Evolutionary conservation across 345 rosid genomes (phyloP), one percentile per base, ranked within the genome.

Genomic region (Salix caprea): DNA sequence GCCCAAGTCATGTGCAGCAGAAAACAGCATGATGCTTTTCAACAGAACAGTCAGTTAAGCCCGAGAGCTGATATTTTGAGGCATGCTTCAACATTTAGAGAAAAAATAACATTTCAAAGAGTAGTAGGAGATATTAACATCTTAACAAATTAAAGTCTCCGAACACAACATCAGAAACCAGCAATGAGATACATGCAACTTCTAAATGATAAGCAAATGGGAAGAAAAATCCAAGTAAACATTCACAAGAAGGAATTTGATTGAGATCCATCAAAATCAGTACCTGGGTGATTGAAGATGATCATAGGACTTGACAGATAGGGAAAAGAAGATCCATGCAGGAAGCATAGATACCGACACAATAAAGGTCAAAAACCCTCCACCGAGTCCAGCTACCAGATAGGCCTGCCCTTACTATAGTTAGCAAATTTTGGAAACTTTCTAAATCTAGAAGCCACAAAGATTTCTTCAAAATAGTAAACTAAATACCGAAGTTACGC

Each of bases 321-420:
- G n/a, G 78, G 86, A 77, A 82, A 87, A 92, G 80, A 78, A 78
- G 75, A 90, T 87, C 99, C 99, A 91, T 19, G 94, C 90, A 74
- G 86, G 84, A 80, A 93, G 88, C 99, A 96, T 93, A 68, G 84
- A 89, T 75, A 86, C 79, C 15, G 89, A 86, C 65, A 86, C 66
- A 40, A 65, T 72, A 81, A 93, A 92, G 39, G 91, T 86, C 87
- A 94, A 64, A 83, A 96, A 96, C 76, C 98, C 99, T 72, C 99
- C 98, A 85, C 85, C 86, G 77, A 92, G 87, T 77, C 97, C 98
- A 82, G 94, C 88, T 4, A 84, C 77, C 81, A 87, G 84, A 87
- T 92, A 91, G 79, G 82, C 99, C 99, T 96, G 90, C 69, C 78
- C 72, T 83, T 37, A 70, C 78, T 37, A 52, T 72, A 82, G 80